A percentile compares a stretch with the other conserved stretches of the same genome.
These are phyloP conservation scores for Cardiospermum halicacabum DNA, from an alignment of 345 rosid genomes.

Conservation along the genomic window DNA sequence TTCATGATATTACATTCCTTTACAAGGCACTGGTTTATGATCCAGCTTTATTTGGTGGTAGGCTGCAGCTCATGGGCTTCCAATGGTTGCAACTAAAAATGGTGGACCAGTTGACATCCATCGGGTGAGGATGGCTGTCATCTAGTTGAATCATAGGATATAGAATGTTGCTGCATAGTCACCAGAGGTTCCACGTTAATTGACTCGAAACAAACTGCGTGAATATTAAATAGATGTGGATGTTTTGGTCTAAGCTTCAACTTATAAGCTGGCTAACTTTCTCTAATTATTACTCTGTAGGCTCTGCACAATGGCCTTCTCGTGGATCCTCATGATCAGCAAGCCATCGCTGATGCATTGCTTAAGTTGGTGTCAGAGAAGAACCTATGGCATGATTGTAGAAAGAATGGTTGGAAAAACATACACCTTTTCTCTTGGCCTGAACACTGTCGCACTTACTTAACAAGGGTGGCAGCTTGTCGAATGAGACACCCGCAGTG, in stretches of 20 bases:
- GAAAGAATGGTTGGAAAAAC: slow-evolving; percentile 92
- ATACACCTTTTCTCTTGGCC: slow-evolving; percentile 98
- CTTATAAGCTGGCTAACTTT: slow-evolving; percentile 4
- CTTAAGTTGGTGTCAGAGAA: slow-evolving; percentile 91
- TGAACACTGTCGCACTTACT: slow-evolving; percentile 93
- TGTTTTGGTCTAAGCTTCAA: slow-evolving; percentile 6
- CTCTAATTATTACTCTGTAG: slow-evolving; percentile 29
- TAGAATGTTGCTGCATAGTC: neutral
- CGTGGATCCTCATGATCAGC: slow-evolving; percentile 92
- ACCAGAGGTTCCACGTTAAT: neutral
- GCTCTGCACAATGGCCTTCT: slow-evolving; percentile 90
- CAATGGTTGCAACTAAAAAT: slow-evolving; percentile 95
- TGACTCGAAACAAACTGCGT: neutral
- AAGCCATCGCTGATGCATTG: slow-evolving; percentile 79
- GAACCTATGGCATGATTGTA: slow-evolving; percentile 80
- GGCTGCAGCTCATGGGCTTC: slow-evolving; percentile 99
- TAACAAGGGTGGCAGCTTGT: slow-evolving; percentile 87
- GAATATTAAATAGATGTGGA: neutral
- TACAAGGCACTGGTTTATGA: slow-evolving; percentile 6
- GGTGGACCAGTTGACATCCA: slow-evolving; percentile 98
- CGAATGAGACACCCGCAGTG: slow-evolving; percentile 95
- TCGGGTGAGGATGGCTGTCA: slow-evolving; percentile 34
- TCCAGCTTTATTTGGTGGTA: slow-evolving; percentile 22
- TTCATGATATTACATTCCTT: neutral
- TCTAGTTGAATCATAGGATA: neutral